Percentiles rank a stretch among this genome's conserved stretches.
Evolutionary conservation across 805 yeast species (phyloP).

Genomic region (Ogataea siamensis): DNA sequence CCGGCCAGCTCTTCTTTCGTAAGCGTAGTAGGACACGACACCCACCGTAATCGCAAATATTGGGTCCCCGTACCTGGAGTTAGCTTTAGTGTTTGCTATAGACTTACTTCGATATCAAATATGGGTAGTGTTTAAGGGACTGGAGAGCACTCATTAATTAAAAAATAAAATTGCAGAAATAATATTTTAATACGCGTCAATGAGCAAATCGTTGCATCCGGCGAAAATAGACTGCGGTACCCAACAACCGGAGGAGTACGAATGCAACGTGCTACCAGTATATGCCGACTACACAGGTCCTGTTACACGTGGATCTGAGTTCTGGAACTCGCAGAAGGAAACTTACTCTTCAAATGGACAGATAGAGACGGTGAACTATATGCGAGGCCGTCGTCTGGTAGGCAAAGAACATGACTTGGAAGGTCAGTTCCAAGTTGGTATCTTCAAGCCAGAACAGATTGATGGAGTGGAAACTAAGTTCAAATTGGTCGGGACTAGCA

Average conservation of each 20-base stretch:
- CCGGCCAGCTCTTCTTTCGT: constrained; percentile 58
- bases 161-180: not conserved
- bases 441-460: constrained; percentile 8
- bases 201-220: constrained; percentile 9
- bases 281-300: constrained; percentile 18
- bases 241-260: constrained; percentile 3
- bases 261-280: constrained; percentile 24
- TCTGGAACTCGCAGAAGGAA: constrained; percentile 13
- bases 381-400: constrained; percentile 24
- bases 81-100: not conserved
- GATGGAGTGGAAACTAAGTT: constrained; percentile 8
- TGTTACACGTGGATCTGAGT: constrained; percentile 5
- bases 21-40: constrained; percentile 56
- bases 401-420: constrained; percentile 15
- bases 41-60: constrained; percentile 63
- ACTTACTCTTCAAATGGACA: constrained; percentile 3
- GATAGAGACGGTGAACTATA: constrained; percentile 14
- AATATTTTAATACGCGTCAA: constrained; percentile 8
- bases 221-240: constrained; percentile 1
- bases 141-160: constrained; percentile 8
- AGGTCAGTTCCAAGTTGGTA: constrained; percentile 1
- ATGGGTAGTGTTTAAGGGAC: constrained; percentile 15
- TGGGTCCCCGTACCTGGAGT: constrained; percentile 55
- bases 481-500: constrained; percentile 13
- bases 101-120: constrained; percentile 16